Conservation (phyloP, 805 yeast species). For the Starmerella bombi region DNA sequence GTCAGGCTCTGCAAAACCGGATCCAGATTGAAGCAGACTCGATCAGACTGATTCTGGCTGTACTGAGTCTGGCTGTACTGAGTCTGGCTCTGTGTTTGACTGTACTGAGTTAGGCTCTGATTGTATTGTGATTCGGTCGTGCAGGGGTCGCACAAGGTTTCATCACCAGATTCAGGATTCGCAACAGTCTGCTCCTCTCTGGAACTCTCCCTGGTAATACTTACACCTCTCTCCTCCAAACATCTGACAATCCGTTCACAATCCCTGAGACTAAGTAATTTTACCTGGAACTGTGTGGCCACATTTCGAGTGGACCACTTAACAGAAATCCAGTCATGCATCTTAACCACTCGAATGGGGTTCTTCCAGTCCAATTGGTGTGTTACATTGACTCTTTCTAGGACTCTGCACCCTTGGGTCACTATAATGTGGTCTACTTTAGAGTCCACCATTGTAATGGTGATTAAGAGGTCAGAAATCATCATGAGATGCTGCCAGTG, state of each 20-base stretch:
- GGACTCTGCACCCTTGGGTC: background rate
- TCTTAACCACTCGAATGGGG: background rate
- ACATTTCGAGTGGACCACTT: conserved; percentile 11
- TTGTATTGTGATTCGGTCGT: background rate
- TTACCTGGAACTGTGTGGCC: conserved; percentile 9
- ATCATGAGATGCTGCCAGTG: conserved; percentile 13
- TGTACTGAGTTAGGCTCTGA: background rate
- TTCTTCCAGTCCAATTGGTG: background rate
- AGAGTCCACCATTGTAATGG: background rate
- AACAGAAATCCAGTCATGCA: conserved; percentile 4
- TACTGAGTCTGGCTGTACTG: background rate
- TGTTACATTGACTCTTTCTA: conserved; percentile 1
- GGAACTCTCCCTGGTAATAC: background rate
- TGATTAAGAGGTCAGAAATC: conserved; percentile 1
- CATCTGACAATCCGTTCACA: background rate
- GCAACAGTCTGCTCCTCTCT: too few species aligned
- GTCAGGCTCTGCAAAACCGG: too few species aligned
- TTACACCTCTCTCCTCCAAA: background rate
- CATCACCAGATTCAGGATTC: too few species aligned
- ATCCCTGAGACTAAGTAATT: background rate
- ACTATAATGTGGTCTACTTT: background rate
- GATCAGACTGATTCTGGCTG: too few species aligned
- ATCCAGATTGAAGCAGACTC: too few species aligned
- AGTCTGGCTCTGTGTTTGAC: background rate
- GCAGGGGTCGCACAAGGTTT: background rate